phyloP scores from a whole-genome alignment of 768 basidiomycete genomes.

The Suillus decipiens region DNA sequence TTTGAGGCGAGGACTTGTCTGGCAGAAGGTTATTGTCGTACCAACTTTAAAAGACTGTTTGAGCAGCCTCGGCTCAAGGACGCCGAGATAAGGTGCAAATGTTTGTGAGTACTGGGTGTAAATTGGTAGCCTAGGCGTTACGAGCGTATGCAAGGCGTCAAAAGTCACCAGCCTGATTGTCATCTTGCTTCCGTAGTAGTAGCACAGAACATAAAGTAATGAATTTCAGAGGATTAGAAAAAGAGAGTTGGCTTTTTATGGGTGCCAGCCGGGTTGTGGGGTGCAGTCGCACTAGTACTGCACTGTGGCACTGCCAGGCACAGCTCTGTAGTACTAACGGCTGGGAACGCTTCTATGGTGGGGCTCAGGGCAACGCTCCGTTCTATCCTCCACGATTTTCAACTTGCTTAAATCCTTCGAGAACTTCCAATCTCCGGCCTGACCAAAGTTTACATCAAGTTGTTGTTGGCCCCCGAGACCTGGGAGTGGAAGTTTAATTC shows the following conservation, averaged over 20 bases:
- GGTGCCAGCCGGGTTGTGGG: neutral
- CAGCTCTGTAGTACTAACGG: neutral
- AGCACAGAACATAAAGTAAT: neutral
- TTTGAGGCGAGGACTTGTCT: neutral
- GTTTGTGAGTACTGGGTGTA: slow-evolving; percentile 60
- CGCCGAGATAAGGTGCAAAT: slow-evolving; percentile 69
- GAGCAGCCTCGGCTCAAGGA: slow-evolving; percentile 52
- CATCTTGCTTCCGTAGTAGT: slow-evolving; percentile 6
- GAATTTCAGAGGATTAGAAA: neutral
- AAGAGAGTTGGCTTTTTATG: neutral
- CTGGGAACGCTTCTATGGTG: slow-evolving; percentile 3
- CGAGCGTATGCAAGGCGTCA: slow-evolving; percentile 75
- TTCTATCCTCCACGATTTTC: neutral
- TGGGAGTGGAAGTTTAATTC: neutral
- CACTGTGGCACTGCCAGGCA: neutral
- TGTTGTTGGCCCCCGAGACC: neutral
- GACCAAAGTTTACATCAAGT: neutral
- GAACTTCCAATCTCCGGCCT: neutral
- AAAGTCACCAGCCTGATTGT: slow-evolving; percentile 71
- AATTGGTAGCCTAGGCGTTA: slow-evolving; percentile 68
- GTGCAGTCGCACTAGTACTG: too few relatives aligned
- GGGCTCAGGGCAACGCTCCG: neutral
- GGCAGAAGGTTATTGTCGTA: slow-evolving; percentile 25
- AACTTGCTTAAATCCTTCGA: neutral
- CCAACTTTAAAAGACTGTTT: slow-evolving; percentile 62